phyloP scores from a whole-genome alignment of 2,329 filamentous ascomycete genomes.

The Shiraia bambusicola region DNA sequence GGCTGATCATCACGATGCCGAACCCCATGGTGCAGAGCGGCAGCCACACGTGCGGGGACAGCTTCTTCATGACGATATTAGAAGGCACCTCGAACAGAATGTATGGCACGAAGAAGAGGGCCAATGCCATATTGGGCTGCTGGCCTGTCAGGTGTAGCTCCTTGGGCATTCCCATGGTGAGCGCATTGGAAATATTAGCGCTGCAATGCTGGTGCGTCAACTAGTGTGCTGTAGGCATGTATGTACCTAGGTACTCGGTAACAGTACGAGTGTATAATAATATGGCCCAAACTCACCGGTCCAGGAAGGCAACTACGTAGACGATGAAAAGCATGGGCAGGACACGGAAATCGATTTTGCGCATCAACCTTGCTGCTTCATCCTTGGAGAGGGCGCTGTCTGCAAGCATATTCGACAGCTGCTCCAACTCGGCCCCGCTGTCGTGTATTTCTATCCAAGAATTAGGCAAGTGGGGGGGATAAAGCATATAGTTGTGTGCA shows the following conservation, averaged over 20 bases:
- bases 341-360: slow-evolving; percentile 7
- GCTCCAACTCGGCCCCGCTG: no score
- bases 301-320: slow-evolving; percentile 11
- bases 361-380: slow-evolving; percentile 2
- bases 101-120: slow-evolving; percentile 36
- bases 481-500: no score
- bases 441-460: no score
- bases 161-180: slow-evolving; percentile 5
- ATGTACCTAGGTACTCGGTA: no score
- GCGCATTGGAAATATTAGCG: slow-evolving; percentile 15
- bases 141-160: slow-evolving; percentile 9
- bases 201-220: background rate
- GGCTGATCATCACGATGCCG: slow-evolving; percentile 52
- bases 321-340: slow-evolving; percentile 9
- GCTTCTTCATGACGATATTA: slow-evolving; percentile 65
- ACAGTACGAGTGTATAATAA: background rate
- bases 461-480: no score
- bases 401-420: no score
- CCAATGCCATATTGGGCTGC: slow-evolving; percentile 9
- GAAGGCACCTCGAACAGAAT: slow-evolving; percentile 58
- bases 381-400: no score
- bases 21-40: slow-evolving; percentile 35
- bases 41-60: slow-evolving; percentile 54
- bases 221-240: background rate
- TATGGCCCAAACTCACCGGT: slow-evolving; percentile 5